Percentiles rank a stretch among this genome's conserved stretches.
These are phyloP conservation scores for Pelargonium fulgidum DNA, from an alignment of 441 rosid genomes.

Conservation along the genomic window DNA sequence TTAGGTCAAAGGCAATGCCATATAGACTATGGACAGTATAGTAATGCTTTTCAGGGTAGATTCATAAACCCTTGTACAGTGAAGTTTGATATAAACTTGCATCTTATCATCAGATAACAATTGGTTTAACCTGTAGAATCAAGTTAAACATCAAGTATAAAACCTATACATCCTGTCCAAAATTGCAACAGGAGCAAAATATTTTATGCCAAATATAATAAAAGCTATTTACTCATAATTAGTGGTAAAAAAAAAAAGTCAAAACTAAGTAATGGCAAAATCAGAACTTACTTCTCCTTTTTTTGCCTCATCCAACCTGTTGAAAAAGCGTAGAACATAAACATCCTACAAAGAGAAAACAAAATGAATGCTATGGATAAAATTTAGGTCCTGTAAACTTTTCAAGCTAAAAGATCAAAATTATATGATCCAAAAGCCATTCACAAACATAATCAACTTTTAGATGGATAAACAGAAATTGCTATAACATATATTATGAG, in stretches of 20 bases:
- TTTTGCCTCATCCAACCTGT: constrained; percentile 65
- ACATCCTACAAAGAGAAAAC: constrained; percentile 48
- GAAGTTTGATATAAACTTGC: too few relatives aligned
- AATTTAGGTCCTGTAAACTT: constrained; percentile 13
- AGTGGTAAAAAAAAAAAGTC: neutral
- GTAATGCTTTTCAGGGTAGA: neutral
- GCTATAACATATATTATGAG: neutral
- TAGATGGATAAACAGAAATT: neutral
- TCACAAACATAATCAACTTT: neutral
- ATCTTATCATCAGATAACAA: neutral
- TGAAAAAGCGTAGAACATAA: constrained; percentile 61
- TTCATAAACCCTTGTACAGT: neutral
- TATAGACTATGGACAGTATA: neutral
- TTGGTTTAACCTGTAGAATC: neutral
- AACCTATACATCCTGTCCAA: neutral
- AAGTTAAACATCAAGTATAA: neutral
- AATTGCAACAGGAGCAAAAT: neutral
- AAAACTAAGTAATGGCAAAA: constrained; percentile 14
- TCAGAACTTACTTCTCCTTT: constrained; percentile 77
- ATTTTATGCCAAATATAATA: neutral
- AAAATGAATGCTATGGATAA: constrained; percentile 11
- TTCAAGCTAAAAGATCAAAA: constrained; percentile 10
- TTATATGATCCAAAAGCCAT: constrained; percentile 1
- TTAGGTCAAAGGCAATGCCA: neutral
- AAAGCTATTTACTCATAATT: neutral